Conservation (phyloP, 306 rosid species). For the Acmispon strigosus region DNA sequence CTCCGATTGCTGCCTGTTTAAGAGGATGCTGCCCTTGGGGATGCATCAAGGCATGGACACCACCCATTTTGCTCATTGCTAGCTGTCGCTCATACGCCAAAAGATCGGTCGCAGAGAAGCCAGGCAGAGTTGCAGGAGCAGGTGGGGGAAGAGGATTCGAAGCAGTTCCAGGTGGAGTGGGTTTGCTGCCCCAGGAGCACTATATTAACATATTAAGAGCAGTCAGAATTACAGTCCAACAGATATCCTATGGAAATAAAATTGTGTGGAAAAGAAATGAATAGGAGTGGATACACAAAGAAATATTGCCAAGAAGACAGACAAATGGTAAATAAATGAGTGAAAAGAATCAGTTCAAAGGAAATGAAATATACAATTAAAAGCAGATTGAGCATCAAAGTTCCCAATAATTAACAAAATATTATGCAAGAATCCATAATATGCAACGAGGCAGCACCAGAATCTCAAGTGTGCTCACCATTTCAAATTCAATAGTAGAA, state of each 20-base stretch:
- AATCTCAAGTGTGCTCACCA: too few species aligned
- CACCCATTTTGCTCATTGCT: constrained; percentile 93
- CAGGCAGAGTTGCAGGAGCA: constrained; percentile 54
- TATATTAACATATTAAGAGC: constrained; percentile 6
- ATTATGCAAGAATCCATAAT: too few species aligned
- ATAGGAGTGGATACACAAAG: not conserved
- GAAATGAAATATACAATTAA: not conserved
- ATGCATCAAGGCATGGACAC: constrained; percentile 81
- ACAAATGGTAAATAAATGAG: too few species aligned
- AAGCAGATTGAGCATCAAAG: not conserved
- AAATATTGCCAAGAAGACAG: too few species aligned
- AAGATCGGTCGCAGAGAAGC: constrained; percentile 64
- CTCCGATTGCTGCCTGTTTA: constrained; percentile 87
- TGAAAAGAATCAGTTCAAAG: not conserved
- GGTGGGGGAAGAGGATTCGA: constrained; percentile 98
- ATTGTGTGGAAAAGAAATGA: not conserved
- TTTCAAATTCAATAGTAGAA: too few species aligned
- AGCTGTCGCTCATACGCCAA: constrained; percentile 77
- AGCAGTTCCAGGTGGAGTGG: constrained; percentile 90
- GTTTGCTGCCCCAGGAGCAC: constrained; percentile 99
- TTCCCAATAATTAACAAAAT: too few species aligned
- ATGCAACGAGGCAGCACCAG: too few species aligned
- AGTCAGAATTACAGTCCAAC: not conserved
- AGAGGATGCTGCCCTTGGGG: constrained; percentile 76
- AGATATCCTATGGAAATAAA: not conserved